Evolutionary conservation across 371 early-diverging fungal genomes (phyloP).

Genomic region (Apophysomyces sp.): DNA sequence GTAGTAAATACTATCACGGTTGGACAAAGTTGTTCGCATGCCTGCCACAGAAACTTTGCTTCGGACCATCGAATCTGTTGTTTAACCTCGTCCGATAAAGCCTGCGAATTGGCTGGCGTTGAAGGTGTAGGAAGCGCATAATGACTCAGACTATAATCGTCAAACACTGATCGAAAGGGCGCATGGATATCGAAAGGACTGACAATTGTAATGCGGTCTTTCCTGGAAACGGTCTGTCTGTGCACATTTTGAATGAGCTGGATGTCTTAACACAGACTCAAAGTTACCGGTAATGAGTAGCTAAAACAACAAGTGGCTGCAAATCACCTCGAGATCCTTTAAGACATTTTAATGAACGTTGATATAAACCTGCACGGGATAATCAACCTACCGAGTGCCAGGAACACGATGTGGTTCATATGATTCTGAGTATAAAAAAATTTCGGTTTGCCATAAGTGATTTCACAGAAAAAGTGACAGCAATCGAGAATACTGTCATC

Average conservation of each 20-base stretch:
- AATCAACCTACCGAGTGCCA: background rate
- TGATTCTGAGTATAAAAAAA: too few relatives aligned
- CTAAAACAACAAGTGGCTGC: background rate
- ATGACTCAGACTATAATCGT: background rate
- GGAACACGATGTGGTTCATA: background rate
- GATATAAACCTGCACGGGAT: background rate
- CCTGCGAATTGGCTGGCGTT: background rate
- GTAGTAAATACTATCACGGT: background rate
- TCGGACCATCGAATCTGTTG: background rate
- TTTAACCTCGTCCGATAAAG: background rate
- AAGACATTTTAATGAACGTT: background rate
- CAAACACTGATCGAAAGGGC: background rate
- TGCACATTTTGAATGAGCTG: background rate
- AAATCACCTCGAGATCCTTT: background rate
- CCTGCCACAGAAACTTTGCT: background rate
- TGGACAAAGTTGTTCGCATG: background rate
- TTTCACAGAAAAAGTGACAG: too few relatives aligned
- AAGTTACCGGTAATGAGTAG: background rate
- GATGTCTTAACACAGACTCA: background rate
- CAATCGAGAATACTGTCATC: too few relatives aligned
- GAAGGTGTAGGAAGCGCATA: background rate
- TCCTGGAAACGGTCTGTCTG: background rate
- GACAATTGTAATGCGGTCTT: background rate
- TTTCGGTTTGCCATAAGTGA: background rate
- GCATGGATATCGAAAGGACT: background rate